These are phyloP conservation scores for Citrus unshiu DNA, from an alignment of 345 rosid genomes.

Conservation along the genomic window DNA sequence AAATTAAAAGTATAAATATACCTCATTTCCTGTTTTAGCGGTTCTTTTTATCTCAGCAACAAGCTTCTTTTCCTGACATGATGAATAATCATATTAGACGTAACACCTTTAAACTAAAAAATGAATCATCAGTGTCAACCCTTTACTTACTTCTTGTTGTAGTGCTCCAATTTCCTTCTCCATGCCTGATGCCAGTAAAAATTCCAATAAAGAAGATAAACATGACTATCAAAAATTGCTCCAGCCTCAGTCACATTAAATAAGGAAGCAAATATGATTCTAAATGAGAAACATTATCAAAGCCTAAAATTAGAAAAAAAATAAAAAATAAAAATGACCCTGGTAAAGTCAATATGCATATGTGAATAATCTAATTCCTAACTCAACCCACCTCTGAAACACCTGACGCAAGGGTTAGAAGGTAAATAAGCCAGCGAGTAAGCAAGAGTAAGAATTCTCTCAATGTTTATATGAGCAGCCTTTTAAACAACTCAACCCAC, in stretches of 20 bases:
- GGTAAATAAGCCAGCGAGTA: neutral
- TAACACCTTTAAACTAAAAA: neutral
- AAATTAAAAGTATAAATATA: constrained; percentile 12
- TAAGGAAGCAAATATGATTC: neutral
- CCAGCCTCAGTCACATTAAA: neutral
- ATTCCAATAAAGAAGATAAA: constrained; percentile 14
- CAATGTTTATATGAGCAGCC: neutral
- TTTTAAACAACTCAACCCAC: too few species aligned
- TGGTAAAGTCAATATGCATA: neutral
- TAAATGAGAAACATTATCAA: neutral
- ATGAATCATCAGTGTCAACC: constrained; percentile 10
- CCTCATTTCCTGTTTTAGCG: constrained; percentile 96
- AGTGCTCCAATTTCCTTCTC: constrained; percentile 88
- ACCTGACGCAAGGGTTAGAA: neutral
- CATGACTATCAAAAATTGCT: neutral
- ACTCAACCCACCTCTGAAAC: neutral
- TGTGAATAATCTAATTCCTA: neutral
- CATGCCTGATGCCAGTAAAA: constrained; percentile 48
- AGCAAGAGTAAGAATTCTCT: neutral
- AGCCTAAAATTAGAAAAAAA: neutral
- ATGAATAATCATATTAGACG: constrained; percentile 17
- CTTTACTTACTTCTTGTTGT: constrained; percentile 65
- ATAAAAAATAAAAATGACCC: neutral
- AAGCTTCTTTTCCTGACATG: constrained; percentile 82
- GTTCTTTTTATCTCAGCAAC: constrained; percentile 90